Evolutionary conservation across 1,139 yeast species (phyloP), one percentile per base, ranked within the genome.

Genomic region (Pichia norvegensis): DNA sequence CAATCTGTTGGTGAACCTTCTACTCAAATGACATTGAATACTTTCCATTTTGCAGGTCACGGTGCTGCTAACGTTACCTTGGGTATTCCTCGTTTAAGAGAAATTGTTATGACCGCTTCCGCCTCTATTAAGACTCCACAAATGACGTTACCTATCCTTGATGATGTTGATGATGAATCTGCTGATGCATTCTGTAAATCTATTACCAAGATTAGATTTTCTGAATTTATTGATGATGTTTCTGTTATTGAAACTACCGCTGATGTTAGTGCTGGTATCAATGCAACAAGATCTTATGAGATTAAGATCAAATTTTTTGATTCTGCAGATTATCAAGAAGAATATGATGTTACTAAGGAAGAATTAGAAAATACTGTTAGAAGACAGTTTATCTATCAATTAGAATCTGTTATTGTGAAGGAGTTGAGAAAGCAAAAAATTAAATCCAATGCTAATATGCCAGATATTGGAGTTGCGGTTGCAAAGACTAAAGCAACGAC

Each of bases 81-180:
- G 62, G 99, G 99, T 84, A 94, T 94, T 64, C 99, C 99, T 42
- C 96, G 99, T 79, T 83, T 94, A 90, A 84, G 99, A 78, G 99
- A 94, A 78, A 94, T 94, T 64, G 90, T 94, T 64, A 94, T 94
- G 98, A 94, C 98, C 17, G 99, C 98, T 11, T 86, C 96, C 49
- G 80, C 96, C 20, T 72, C 85, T 46, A 94, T 94, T 61, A 87
- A 88, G 70, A 94, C 99, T 13, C 99, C 99, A 44, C 97, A 92
- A 69, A 94, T 94, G 98, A 81, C 94, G 3, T 73, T 94, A 58
- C 97, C 97, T 36, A 74, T 94, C 47, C 72, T 79, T 60, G 69
- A 72, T 37, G 94, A 84, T 60, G 94, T 94, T 48, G 73, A 74
- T 44, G 96, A 92, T 65, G 83, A 76, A 33, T 81, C 82, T 62